Evolutionary conservation across 2,329 filamentous ascomycete genomes (phyloP).

Genomic region (Colletotrichum nymphaeae): DNA sequence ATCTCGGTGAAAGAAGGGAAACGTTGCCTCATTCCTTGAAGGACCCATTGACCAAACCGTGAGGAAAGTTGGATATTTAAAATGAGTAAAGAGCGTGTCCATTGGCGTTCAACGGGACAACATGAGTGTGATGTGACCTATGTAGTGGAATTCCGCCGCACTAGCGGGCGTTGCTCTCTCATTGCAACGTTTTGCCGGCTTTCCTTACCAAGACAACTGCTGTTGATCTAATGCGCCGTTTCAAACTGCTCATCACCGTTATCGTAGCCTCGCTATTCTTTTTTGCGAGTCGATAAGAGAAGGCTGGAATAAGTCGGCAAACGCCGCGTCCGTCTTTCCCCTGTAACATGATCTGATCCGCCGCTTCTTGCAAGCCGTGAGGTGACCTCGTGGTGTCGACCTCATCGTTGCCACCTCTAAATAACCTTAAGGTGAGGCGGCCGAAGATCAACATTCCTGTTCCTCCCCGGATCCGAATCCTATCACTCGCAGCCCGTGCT

Average conservation of each 20-base stretch:
- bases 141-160: conserved; percentile 29
- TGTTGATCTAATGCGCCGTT: neutral
- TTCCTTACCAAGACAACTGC: neutral
- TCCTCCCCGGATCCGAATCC: conserved; percentile 24
- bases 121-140: neutral
- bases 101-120: neutral
- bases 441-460: conserved; percentile 8
- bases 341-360: neutral
- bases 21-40: neutral
- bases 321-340: neutral
- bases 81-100: neutral
- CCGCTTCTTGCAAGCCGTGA: neutral
- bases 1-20: neutral
- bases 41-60: neutral
- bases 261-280: neutral
- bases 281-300: neutral
- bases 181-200: conserved; percentile 13
- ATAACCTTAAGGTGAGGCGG: conserved; percentile 1
- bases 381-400: neutral
- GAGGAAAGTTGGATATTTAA: neutral
- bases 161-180: conserved; percentile 9
- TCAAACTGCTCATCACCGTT: neutral
- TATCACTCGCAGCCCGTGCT: conserved; percentile 4
- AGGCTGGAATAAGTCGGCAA: neutral
- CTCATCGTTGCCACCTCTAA: neutral